Percentiles rank a stretch among this genome's conserved stretches.
Evolutionary conservation across 257 asterid species (phyloP).

Genomic region (Solanum dulcamara): DNA sequence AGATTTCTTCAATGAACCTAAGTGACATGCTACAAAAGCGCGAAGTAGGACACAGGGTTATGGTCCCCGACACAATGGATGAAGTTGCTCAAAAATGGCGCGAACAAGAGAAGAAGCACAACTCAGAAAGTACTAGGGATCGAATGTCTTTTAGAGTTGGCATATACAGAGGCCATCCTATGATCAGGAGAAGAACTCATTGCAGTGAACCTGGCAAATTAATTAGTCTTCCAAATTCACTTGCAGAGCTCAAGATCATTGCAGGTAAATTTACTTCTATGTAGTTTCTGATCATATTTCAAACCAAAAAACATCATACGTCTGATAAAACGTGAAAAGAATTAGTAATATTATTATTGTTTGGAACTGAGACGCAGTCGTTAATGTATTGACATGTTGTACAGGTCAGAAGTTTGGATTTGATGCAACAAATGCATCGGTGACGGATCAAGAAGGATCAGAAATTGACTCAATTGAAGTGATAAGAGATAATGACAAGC

Average conservation of each 20-base stretch:
- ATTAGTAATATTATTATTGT: background rate
- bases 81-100: slow-evolving; percentile 6
- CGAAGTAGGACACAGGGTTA: slow-evolving; percentile 56
- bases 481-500: slow-evolving; percentile 83
- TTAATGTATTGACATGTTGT: background rate
- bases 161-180: slow-evolving; percentile 68
- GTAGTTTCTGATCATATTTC: background rate
- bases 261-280: slow-evolving; percentile 37
- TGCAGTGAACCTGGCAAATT: slow-evolving; percentile 64
- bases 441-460: slow-evolving; percentile 68
- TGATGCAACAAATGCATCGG: slow-evolving; percentile 49
- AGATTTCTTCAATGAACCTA: slow-evolving; percentile 23
- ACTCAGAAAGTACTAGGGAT: slow-evolving; percentile 2
- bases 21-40: slow-evolving; percentile 40
- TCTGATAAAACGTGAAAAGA: background rate
- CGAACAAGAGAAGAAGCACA: slow-evolving; percentile 9
- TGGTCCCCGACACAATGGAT: slow-evolving; percentile 14
- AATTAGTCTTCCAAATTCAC: slow-evolving; percentile 42
- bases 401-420: slow-evolving; percentile 77
- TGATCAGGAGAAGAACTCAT: slow-evolving; percentile 19
- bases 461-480: slow-evolving; percentile 82
- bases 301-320: background rate
- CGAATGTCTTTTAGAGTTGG: slow-evolving; percentile 32
- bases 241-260: slow-evolving; percentile 46
- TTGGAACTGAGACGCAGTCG: background rate